These are phyloP conservation scores for Blastobotrys attinorum DNA, from an alignment of 805 yeast species.

Conservation along the genomic window DNA sequence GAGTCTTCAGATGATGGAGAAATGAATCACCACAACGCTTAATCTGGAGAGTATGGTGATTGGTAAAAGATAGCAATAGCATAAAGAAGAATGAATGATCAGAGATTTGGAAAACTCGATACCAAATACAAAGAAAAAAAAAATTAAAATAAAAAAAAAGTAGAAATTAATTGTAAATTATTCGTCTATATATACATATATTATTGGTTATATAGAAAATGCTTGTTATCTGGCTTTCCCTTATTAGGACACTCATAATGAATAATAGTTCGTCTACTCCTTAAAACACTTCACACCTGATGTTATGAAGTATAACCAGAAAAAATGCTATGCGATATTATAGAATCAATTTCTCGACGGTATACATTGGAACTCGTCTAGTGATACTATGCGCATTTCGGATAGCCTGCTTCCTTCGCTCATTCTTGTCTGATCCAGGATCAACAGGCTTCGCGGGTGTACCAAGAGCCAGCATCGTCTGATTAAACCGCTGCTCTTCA, in stretches of 20 bases:
- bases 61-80: too few species aligned
- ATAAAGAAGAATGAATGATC: too few species aligned
- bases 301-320: too few species aligned
- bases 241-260: too few species aligned
- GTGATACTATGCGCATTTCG: conserved; percentile 16
- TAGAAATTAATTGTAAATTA: not conserved
- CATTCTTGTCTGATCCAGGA: not conserved
- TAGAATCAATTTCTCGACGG: conserved; percentile 26
- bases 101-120: not conserved
- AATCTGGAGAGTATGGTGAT: not conserved
- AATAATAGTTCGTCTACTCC: too few species aligned
- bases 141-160: too few species aligned
- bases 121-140: not conserved
- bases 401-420: conserved; percentile 7
- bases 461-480: conserved; percentile 14
- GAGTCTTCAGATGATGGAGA: conserved; percentile 9
- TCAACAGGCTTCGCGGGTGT: not conserved
- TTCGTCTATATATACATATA: not conserved
- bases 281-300: too few species aligned
- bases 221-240: too few species aligned
- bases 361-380: conserved; percentile 23
- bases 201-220: too few species aligned
- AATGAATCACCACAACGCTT: not conserved
- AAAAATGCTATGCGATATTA: conserved; percentile 2
- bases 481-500: conserved; percentile 11